Evolutionary conservation across 1,284 basidiomycete genomes (phyloP), one percentile per base, ranked within the genome.

Genomic region (Sporisorium iseilematis-ciliati): DNA sequence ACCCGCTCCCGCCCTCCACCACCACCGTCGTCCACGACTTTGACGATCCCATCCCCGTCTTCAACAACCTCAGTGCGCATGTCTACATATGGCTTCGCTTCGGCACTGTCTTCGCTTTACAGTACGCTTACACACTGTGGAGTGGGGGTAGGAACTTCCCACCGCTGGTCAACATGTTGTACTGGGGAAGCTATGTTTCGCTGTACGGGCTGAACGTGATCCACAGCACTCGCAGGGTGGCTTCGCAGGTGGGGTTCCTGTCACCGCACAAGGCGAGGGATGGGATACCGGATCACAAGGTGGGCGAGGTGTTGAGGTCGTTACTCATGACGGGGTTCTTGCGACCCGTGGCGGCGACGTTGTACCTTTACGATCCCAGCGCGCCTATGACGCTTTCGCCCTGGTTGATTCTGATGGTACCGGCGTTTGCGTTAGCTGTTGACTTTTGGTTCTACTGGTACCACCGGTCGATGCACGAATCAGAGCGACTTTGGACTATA

Each of bases 361-460:
- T 64, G 14, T 11, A 81, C 33, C 52, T 66, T 21, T 82, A 82
- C 70, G 62, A 82, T 41, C 61, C 62, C 3, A 25, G 60, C 26
- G 63, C 56, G 23, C 53, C 57, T 0, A 55, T 74, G 7, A 48
- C 25, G 4, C 18, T 82, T 14, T 69, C 59, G 8, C 43, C 54
- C 3, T 77, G 70, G 75, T 38, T 82, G 35, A 67, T 71, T 1
- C 26, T 81, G 16, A 67, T 80, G 48, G 33, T 81, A 3, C 77
- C 74, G 12, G 33, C 57, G 0, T 81, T 76, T 51, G 43, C 72
- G 1, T 21, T 65, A 10, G 57, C 68, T 12, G 54, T 78, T 35
- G 81, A 82, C 63, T 80, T 80, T 46, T 81, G 60, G 70, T 83
- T 80, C 67, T 82, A 80, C 66, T 66, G 64, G 64, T 81, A 80